phyloP scores from a whole-genome alignment of 2,329 filamentous ascomycete species.

The Tympanopsis confertula region DNA sequence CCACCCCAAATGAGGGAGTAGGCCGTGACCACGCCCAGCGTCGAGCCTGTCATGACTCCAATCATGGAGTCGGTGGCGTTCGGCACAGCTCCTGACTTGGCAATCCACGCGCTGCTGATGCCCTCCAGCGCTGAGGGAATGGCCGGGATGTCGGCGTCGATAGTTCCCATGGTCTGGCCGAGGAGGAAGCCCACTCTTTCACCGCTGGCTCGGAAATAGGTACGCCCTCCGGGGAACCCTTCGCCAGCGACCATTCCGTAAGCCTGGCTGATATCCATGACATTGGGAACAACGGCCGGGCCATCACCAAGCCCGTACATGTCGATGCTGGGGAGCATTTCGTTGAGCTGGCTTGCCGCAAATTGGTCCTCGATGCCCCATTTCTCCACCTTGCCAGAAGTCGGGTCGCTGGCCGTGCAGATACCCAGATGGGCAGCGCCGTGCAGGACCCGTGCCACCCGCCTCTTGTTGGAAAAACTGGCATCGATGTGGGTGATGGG shows the following conservation, averaged over 20 bases:
- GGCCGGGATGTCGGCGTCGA: slow-evolving; percentile 65
- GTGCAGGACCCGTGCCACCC: slow-evolving; percentile 68
- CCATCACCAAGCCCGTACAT: slow-evolving; percentile 72
- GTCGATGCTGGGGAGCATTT: slow-evolving; percentile 61
- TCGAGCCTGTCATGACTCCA: slow-evolving; percentile 74
- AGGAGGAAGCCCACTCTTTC: slow-evolving; percentile 72
- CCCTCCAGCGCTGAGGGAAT: slow-evolving; percentile 60
- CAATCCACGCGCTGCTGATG: slow-evolving; percentile 76
- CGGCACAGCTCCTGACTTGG: slow-evolving; percentile 66
- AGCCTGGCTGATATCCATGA: slow-evolving; percentile 80
- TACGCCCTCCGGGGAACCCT: slow-evolving; percentile 71
- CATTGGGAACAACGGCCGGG: slow-evolving; percentile 70
- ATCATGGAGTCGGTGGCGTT: slow-evolving; percentile 64
- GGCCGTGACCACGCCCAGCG: slow-evolving; percentile 68
- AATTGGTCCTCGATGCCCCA: slow-evolving; percentile 74
- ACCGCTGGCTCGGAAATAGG: slow-evolving; percentile 63
- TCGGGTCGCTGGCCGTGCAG: slow-evolving; percentile 74
- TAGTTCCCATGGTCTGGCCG: slow-evolving; percentile 43
- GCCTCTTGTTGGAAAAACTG: slow-evolving; percentile 61
- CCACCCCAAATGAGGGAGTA: slow-evolving; percentile 60
- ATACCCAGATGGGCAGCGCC: slow-evolving; percentile 68
- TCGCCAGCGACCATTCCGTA: slow-evolving; percentile 79
- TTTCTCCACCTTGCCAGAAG: slow-evolving; percentile 62
- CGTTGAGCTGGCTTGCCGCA: slow-evolving; percentile 65
- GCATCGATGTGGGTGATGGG: slow-evolving; percentile 72